A percentile compares a stretch with the other conserved stretches of the same genome.
Evolutionary conservation across 106 monocot species (phyloP).

Genomic region (Vanilla planifolia): DNA sequence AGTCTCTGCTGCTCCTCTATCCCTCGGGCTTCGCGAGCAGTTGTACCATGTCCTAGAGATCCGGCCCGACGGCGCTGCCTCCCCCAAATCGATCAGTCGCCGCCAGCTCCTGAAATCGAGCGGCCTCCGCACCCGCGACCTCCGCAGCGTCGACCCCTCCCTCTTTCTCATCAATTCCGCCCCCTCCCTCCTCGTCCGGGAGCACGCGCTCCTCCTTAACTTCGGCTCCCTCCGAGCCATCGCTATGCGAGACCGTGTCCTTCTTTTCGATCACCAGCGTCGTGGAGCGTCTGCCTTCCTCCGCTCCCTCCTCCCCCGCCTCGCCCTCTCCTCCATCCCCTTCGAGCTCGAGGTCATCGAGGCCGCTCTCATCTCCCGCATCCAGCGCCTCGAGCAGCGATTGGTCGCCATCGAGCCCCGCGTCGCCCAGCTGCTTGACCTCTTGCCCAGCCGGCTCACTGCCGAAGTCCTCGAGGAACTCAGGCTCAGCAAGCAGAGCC

Average conservation of each 20-base stretch:
- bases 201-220: constrained; percentile 84
- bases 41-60: neutral
- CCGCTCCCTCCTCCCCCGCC: constrained; percentile 62
- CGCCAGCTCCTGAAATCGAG: constrained; percentile 4
- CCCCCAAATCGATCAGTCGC: constrained; percentile 1
- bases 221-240: constrained; percentile 90
- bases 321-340: constrained; percentile 78
- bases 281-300: constrained; percentile 78
- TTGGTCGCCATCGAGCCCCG: constrained; percentile 40
- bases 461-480: constrained; percentile 89
- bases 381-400: constrained; percentile 77
- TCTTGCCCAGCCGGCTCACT: constrained; percentile 86
- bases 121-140: constrained; percentile 90
- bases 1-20: neutral
- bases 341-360: constrained; percentile 99
- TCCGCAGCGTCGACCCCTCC: constrained; percentile 93
- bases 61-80: neutral
- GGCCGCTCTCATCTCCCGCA: constrained; percentile 88
- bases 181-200: constrained; percentile 89
- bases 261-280: constrained; percentile 86
- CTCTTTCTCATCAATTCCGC: constrained; percentile 85
- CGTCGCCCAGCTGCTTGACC: constrained; percentile 82
- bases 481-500: constrained; percentile 85
- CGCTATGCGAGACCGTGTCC: constrained; percentile 77
- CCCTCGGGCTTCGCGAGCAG: constrained; percentile 1